Conservation (phyloP, 139 green algal genomes). For the Volvox africanus region DNA sequence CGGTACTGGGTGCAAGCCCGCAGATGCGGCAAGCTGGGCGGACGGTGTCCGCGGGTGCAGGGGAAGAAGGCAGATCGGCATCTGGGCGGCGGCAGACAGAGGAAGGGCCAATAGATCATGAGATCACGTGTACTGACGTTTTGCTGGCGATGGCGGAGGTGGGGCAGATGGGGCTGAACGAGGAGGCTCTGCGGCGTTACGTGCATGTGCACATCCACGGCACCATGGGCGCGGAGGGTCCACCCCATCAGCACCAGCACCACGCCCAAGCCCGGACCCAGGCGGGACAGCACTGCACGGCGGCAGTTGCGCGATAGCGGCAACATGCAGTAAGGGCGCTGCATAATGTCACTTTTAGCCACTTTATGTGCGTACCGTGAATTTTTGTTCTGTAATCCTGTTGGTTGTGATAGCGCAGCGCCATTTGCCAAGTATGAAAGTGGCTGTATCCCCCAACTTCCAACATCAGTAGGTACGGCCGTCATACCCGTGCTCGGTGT, state of each 20-base stretch:
- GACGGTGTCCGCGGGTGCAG: background rate
- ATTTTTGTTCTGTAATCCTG: no score
- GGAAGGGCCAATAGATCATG: background rate
- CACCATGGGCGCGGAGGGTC: background rate
- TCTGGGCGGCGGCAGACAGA: background rate
- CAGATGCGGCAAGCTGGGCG: background rate
- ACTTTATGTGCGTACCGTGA: no score
- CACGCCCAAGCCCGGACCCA: background rate
- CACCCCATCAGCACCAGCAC: background rate
- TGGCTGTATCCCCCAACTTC: no score
- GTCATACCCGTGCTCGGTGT: no score
- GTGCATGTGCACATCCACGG: constrained; percentile 52
- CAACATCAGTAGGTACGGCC: no score
- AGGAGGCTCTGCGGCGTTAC: constrained; percentile 36
- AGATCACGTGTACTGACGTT: constrained; percentile 53
- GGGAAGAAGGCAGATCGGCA: no score
- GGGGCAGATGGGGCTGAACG: constrained; percentile 43
- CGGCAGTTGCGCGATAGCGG: no score
- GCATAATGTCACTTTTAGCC: no score
- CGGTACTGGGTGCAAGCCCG: background rate
- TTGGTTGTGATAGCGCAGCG: no score
- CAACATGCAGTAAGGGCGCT: no score
- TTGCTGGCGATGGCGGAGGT: constrained; percentile 53
- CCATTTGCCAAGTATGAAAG: no score
- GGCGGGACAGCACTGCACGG: no score